Percentiles rank a stretch among this genome's conserved stretches.
phyloP scores from a whole-genome alignment of 2,329 filamentous ascomycete genomes.

The Pyrenochaeta sp. region DNA sequence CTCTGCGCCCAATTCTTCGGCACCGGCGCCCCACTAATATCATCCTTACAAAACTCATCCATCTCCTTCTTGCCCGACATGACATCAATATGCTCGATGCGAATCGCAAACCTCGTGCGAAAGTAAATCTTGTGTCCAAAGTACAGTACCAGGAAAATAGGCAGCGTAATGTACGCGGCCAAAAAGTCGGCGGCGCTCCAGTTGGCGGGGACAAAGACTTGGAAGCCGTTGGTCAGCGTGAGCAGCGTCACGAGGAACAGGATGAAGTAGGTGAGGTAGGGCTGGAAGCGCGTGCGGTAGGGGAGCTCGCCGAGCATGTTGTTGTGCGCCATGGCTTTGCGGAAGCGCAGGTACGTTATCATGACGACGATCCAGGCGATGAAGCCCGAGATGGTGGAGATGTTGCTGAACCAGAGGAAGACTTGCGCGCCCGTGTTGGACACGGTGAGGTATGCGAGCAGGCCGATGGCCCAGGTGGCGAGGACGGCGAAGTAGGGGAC shows the following conservation, averaged over 20 bases:
- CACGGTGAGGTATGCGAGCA: slow-evolving; percentile 59
- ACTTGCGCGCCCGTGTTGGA: slow-evolving; percentile 55
- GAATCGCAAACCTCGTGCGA: slow-evolving; percentile 36
- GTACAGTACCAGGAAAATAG: slow-evolving; percentile 45
- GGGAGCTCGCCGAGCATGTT: slow-evolving; percentile 64
- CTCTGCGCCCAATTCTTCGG: slow-evolving; percentile 44
- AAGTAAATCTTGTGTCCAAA: slow-evolving; percentile 44
- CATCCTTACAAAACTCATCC: slow-evolving; percentile 44
- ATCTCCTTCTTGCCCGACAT: slow-evolving; percentile 45
- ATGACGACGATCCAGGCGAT: slow-evolving; percentile 64
- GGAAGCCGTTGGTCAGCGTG: slow-evolving; percentile 46
- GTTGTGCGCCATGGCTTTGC: slow-evolving; percentile 55
- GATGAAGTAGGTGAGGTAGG: slow-evolving; percentile 66
- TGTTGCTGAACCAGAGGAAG: slow-evolving; percentile 75
- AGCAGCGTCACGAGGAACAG: slow-evolving; percentile 55
- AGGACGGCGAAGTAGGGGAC: slow-evolving; percentile 51
- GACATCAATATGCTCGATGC: slow-evolving; percentile 40
- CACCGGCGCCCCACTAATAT: slow-evolving; percentile 38
- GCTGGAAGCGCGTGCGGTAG: slow-evolving; percentile 57
- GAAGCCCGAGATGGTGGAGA: slow-evolving; percentile 66
- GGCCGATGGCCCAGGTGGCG: slow-evolving; percentile 50
- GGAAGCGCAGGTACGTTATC: slow-evolving; percentile 68
- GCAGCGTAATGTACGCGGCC: slow-evolving; percentile 58
- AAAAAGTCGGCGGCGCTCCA: slow-evolving; percentile 60
- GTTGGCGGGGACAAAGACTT: slow-evolving; percentile 62